Base-by-base conservation (phyloP, 1,284 basidiomycete genomes). In the Papiliotrema fonsecae region DNA sequence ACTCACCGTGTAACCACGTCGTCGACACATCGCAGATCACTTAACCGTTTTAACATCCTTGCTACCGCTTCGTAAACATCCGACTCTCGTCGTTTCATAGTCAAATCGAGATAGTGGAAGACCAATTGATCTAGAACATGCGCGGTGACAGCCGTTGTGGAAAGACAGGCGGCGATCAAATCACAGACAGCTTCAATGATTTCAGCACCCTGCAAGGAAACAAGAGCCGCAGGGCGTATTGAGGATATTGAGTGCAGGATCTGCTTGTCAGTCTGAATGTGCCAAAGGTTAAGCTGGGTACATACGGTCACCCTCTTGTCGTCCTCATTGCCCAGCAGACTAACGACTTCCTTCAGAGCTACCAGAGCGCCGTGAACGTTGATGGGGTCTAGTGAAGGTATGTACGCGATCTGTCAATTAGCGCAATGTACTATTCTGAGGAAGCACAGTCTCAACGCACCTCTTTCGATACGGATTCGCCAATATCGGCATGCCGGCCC, bases 361-460 rank as follows among this genome's bases (percentile, higher is more conserved):
- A 86, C 76, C 6, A 97, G 72, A n/a, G 81, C 83, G 2, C 93
- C 93, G 65, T 97, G 92, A 2, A 89, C 74, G 61, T 88, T 85
- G 19, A 78, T 75, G 4, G 77, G 62, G 65, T 97, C 91, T 19
- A 84, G 71, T 0, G 84, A 85, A 10, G 75, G 68, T 18, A 93
- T 72, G 19, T 85, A 70, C 19, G 63, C 67, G 18, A 78, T 75
- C 87, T 91, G 60, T 5, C 22, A 34, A n/a, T 11, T 22, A 27
- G 24, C 32, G 22, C 14, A 13, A n/a, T 37, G 16, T 14, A 36
- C 34, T 30, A 43, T 36, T 24, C 16, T 10, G n/a, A n/a, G n/a
- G n/a, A n/a, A n/a, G n/a, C n/a, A n/a, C n/a, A n/a, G n/a, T n/a
- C n/a, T n/a, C n/a, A 3, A 34, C 61, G 50, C 19, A 71, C 62